phyloP scores from a whole-genome alignment of 495 filamentous ascomycete genomes.

The Cetradonia linearis region DNA sequence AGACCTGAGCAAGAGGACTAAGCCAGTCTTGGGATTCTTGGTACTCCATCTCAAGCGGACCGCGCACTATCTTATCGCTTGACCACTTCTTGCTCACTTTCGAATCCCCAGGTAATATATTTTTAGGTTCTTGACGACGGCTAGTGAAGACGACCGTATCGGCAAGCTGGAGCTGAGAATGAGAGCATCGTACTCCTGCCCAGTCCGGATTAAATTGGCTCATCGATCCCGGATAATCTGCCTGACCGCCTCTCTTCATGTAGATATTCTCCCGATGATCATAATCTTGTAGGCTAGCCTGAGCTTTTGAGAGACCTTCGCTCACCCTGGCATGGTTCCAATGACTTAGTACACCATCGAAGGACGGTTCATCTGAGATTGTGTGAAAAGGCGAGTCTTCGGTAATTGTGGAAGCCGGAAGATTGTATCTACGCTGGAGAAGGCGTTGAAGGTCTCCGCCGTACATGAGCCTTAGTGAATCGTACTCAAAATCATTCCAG shows the following conservation, averaged over 20 bases:
- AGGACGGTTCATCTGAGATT: constrained; percentile 14
- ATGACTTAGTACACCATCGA: constrained; percentile 10
- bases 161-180: too few relatives aligned
- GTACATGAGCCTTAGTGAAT: constrained; percentile 4
- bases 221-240: too few relatives aligned
- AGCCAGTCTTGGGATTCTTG: neutral
- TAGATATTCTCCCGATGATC: neutral
- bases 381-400: neutral
- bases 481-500: constrained; percentile 10
- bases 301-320: constrained; percentile 10
- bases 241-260: constrained; percentile 12
- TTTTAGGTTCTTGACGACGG: neutral
- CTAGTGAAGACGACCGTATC: neutral
- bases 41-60: neutral
- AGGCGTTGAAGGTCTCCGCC: neutral
- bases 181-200: neutral
- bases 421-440: neutral
- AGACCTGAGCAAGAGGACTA: constrained; percentile 10
- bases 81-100: constrained; percentile 16
- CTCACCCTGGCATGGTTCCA: constrained; percentile 12
- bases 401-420: neutral
- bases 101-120: constrained; percentile 11
- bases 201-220: constrained; percentile 5
- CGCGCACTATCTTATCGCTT: neutral
- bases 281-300: neutral